Percentiles rank a stretch among this genome's conserved stretches.
These are phyloP conservation scores for Vigna nakashimae DNA, from an alignment of 306 rosid genomes.

Conservation along the genomic window DNA sequence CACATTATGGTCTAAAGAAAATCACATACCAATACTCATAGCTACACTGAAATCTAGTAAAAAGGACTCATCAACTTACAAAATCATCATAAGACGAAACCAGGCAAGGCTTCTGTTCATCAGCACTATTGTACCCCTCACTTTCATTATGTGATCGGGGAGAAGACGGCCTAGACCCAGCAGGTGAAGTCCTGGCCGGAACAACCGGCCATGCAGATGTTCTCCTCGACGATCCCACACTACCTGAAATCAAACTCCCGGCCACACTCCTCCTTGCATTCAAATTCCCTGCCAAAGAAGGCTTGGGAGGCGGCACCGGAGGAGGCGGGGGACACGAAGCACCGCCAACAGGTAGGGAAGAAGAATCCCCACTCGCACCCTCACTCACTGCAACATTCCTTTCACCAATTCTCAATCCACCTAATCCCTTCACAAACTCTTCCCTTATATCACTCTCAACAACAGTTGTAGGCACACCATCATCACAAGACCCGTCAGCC, in stretches of 20 bases:
- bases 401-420: slow-evolving; percentile 52
- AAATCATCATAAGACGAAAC: slow-evolving; percentile 76
- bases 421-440: slow-evolving; percentile 45
- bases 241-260: slow-evolving; percentile 60
- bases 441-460: slow-evolving; percentile 54
- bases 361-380: slow-evolving; percentile 48
- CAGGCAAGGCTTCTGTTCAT: slow-evolving; percentile 81
- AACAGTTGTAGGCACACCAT: slow-evolving; percentile 41
- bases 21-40: neutral
- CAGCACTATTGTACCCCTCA: slow-evolving; percentile 98
- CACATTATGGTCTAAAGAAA: slow-evolving; percentile 16
- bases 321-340: slow-evolving; percentile 86
- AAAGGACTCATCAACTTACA: slow-evolving; percentile 63
- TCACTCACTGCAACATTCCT: slow-evolving; percentile 49
- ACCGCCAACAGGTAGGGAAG: slow-evolving; percentile 38
- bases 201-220: slow-evolving; percentile 72
- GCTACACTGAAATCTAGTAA: slow-evolving; percentile 1
- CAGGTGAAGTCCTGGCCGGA: slow-evolving; percentile 76
- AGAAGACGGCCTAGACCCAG: slow-evolving; percentile 84
- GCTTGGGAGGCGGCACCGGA: slow-evolving; percentile 89
- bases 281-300: slow-evolving; percentile 55
- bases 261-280: slow-evolving; percentile 62
- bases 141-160: slow-evolving; percentile 88
- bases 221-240: slow-evolving; percentile 73
- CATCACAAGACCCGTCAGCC: slow-evolving; percentile 51